phyloP scores from a whole-genome alignment of 148 eudicot species.

The Fallopia convolvulus region DNA sequence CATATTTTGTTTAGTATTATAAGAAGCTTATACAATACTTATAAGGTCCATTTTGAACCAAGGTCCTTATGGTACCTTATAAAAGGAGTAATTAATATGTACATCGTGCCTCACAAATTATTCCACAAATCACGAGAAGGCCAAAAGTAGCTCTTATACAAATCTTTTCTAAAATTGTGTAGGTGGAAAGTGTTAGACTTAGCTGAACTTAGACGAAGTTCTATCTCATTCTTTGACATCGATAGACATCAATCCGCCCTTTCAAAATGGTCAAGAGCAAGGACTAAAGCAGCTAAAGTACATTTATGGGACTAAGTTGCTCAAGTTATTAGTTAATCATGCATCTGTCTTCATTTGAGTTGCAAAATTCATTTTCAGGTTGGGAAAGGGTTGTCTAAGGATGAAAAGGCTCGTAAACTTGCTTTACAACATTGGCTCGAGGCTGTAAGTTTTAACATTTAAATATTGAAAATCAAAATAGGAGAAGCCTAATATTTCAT shows the following conservation, averaged over 20 bases:
- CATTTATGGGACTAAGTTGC: background rate
- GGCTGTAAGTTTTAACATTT: conserved; percentile 32
- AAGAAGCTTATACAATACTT: too few relatives aligned
- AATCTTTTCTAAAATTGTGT: background rate
- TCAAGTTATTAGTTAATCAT: background rate
- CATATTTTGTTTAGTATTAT: background rate
- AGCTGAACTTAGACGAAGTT: conserved; percentile 52
- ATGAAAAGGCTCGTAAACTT: conserved; percentile 53
- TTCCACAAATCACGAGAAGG: background rate
- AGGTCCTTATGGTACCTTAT: background rate
- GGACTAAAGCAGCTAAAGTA: conserved; percentile 60
- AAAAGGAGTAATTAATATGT: background rate
- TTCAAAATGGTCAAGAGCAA: conserved; percentile 60
- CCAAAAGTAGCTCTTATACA: background rate
- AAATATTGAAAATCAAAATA: background rate
- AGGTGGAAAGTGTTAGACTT: conserved; percentile 73
- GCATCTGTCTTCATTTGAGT: background rate
- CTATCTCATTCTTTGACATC: conserved; percentile 53
- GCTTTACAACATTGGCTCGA: conserved; percentile 72
- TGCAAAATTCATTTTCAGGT: conserved; percentile 23
- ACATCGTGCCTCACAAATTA: background rate
- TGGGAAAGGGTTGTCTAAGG: conserved; percentile 56
- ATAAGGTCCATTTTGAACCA: too few relatives aligned
- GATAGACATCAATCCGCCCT: conserved; percentile 40
- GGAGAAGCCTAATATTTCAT: background rate